phyloP scores from a whole-genome alignment of 106 monocot genomes.

The Gastrodia elata region DNA sequence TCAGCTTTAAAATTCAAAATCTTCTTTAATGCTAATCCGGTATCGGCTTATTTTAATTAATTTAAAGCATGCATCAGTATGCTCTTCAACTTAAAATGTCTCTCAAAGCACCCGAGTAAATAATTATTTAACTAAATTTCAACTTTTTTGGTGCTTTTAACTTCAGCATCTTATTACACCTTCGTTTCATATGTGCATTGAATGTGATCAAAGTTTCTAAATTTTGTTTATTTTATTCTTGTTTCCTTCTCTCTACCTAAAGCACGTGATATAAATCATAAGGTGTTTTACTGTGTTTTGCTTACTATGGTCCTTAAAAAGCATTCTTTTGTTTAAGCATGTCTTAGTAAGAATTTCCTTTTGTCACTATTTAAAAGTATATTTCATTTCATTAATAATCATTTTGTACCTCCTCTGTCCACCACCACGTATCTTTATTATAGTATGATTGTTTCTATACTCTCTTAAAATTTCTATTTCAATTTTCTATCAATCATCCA shows the following conservation, averaged over 20 bases:
- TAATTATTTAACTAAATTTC: neutral
- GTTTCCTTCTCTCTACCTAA: neutral
- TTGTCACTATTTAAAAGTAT: neutral
- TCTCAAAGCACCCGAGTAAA: neutral
- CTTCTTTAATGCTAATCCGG: neutral
- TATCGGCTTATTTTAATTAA: neutral
- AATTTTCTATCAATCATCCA: neutral
- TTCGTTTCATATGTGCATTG: neutral
- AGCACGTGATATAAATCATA: neutral
- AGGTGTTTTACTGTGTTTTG: neutral
- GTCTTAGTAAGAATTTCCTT: neutral
- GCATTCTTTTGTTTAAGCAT: neutral
- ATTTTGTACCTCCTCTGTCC: neutral
- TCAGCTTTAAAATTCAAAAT: neutral
- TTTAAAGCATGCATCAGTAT: neutral
- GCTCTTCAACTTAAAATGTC: neutral
- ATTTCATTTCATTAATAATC: neutral
- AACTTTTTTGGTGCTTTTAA: neutral
- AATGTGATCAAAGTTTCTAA: neutral
- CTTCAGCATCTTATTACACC: neutral
- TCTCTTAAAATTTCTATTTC: neutral
- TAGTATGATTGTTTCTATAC: neutral
- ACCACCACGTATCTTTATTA: neutral
- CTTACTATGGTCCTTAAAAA: neutral
- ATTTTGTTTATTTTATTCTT: neutral